Evolutionary conservation across 192 early-diverging fungal genomes (phyloP).

Genomic region (Phlyctochytrium bullatum): DNA sequence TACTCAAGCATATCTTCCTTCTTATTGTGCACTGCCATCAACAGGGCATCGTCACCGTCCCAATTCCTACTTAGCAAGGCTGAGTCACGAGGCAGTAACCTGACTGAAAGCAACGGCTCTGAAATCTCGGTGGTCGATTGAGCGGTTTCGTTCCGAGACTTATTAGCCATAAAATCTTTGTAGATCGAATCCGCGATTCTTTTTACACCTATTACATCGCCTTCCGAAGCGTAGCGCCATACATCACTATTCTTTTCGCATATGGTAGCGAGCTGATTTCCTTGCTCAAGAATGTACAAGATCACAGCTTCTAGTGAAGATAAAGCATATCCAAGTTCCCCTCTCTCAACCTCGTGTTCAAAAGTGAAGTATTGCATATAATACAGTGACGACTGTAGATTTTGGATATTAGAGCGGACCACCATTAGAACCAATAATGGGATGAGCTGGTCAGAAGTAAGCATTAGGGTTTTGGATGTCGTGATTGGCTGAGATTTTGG

Average conservation of each 20-base stretch:
- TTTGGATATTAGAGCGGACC: slow-evolving; percentile 32
- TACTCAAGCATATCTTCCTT: slow-evolving; percentile 5
- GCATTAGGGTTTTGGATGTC: not conserved
- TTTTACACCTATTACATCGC: slow-evolving; percentile 5
- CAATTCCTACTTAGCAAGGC: slow-evolving; percentile 8
- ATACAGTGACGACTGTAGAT: slow-evolving; percentile 31
- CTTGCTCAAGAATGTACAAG: slow-evolving; percentile 14
- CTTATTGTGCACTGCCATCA: slow-evolving; percentile 5
- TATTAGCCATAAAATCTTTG: not conserved
- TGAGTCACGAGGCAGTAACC: not conserved
- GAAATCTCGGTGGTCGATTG: too few species aligned
- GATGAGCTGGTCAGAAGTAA: slow-evolving; percentile 33
- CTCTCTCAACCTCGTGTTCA: slow-evolving; percentile 31
- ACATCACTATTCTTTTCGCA: slow-evolving; percentile 12
- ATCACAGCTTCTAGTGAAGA: slow-evolving; percentile 34
- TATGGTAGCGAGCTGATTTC: not conserved
- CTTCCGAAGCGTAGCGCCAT: slow-evolving; percentile 7
- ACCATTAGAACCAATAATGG: slow-evolving; percentile 34
- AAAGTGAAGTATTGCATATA: slow-evolving; percentile 40
- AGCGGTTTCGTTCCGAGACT: too few species aligned
- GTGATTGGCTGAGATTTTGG: not conserved
- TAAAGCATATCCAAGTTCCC: slow-evolving; percentile 31
- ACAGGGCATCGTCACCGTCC: slow-evolving; percentile 15
- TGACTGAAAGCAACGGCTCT: too few species aligned
- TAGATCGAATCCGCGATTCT: not conserved